A percentile compares a stretch with the other conserved stretches of the same genome.
Conservation (phyloP, 257 asterid species). For the Rhazya stricta region DNA sequence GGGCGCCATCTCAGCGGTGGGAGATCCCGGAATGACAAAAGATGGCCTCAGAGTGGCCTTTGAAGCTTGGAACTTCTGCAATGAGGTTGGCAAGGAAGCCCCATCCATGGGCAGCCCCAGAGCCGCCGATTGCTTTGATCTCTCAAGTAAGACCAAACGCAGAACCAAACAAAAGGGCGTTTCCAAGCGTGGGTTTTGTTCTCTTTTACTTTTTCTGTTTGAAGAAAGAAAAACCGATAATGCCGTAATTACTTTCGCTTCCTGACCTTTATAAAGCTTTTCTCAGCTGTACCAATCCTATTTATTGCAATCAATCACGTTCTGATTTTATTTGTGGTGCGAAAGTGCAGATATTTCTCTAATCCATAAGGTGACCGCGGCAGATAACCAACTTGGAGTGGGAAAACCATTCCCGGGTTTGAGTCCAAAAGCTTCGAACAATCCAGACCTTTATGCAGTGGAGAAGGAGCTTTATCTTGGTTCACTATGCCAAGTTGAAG, state of each 20-base stretch:
- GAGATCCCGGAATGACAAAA: slow-evolving; percentile 63
- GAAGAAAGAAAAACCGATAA: background rate
- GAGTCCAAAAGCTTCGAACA: slow-evolving; percentile 26
- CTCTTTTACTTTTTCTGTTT: background rate
- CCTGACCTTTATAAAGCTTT: background rate
- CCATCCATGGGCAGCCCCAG: slow-evolving; percentile 59
- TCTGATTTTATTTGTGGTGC: background rate
- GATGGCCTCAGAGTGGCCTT: slow-evolving; percentile 61
- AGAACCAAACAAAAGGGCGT: background rate
- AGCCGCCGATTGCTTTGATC: slow-evolving; percentile 66
- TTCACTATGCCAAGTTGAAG: slow-evolving; percentile 49
- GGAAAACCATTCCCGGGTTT: slow-evolving; percentile 49
- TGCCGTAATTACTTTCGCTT: background rate
- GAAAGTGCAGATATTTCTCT: slow-evolving; percentile 23
- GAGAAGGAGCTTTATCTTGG: slow-evolving; percentile 67
- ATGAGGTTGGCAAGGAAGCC: slow-evolving; percentile 60
- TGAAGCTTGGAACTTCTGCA: slow-evolving; percentile 65
- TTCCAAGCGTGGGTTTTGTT: background rate
- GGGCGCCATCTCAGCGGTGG: slow-evolving; percentile 38
- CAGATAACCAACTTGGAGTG: slow-evolving; percentile 51
- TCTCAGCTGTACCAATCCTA: background rate
- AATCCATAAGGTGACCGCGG: slow-evolving; percentile 47
- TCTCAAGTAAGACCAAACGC: slow-evolving; percentile 9
- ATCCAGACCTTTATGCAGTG: slow-evolving; percentile 56
- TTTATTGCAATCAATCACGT: background rate